Base-by-base conservation (phyloP, 352 stramenopile genomes). In the Peronospora farinosa region DNA sequence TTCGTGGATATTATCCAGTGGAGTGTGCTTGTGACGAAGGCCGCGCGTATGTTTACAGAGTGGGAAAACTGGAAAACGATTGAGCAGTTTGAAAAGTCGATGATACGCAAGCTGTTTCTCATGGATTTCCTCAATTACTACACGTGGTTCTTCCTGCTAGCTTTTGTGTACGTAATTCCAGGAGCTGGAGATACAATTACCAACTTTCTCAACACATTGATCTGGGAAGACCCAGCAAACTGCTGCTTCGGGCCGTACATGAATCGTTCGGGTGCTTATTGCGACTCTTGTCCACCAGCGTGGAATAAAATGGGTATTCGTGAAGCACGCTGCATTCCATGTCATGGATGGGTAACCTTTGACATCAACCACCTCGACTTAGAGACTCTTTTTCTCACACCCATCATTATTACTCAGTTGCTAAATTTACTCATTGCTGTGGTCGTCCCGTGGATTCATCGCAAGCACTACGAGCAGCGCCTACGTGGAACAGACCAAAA, bases 111-210 rank as follows among this genome's bases (percentile, higher is more conserved):
- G 46, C 51, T 92, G 10, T 92, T 92, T 36, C 46, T 86, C 36
- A 89, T 92, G 78, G 80, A 92, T 42, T 92, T 92, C 42, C 73
- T 92, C 56, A 92, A 92, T 65, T 89, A 89, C 66, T 92, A 89
- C 63, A 92, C 78, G 55, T 92, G 80, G 80, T 92, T 92, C 57
- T 89, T 92, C 50, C 53, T 88, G 27, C 60, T 92, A 17, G 80
- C 80, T n/a, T 92, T 92, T 53, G 74, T 92, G 33, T 92, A 92
- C 38, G 80, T 92, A 44, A 72, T 92, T 51, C 80, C 80, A 1
- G 80, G 80, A 13, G 72, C 68, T n/a, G 80, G 80, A 16, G 76
- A 92, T 65, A 78, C 72, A 10, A 87, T 92, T 53, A 92, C 78
- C 36, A 89, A 86, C 38, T 76, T 84, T 19, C 62, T 92, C 30